phyloP scores from a whole-genome alignment of 2,329 filamentous ascomycete species.

The Exophiala sp. region DNA sequence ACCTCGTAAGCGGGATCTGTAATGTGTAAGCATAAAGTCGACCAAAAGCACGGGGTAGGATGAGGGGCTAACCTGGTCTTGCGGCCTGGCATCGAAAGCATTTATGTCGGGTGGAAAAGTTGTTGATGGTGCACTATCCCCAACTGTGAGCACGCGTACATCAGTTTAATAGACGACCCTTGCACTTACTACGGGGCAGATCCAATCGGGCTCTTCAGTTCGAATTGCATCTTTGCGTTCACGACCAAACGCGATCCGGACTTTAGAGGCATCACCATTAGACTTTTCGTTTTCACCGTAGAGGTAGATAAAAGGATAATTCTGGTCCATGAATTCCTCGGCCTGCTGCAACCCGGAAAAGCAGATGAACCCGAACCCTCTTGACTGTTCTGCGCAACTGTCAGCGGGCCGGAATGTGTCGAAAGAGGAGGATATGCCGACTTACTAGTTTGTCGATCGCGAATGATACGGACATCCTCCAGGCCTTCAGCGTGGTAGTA shows the following conservation, averaged over 20 bases:
- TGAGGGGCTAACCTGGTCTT: slow-evolving; percentile 43
- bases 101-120: slow-evolving; percentile 51
- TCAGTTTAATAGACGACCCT: background rate
- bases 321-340: slow-evolving; percentile 48
- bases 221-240: slow-evolving; percentile 48
- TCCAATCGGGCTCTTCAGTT: slow-evolving; percentile 52
- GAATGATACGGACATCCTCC: slow-evolving; percentile 53
- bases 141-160: background rate
- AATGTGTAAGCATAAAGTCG: slow-evolving; percentile 14
- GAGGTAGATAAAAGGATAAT: slow-evolving; percentile 47
- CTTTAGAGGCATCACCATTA: slow-evolving; percentile 40
- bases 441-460: slow-evolving; percentile 53
- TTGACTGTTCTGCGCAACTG: slow-evolving; percentile 44
- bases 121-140: slow-evolving; percentile 49
- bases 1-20: slow-evolving; percentile 15
- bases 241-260: slow-evolving; percentile 50
- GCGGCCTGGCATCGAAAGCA: slow-evolving; percentile 56
- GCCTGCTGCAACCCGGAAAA: slow-evolving; percentile 48
- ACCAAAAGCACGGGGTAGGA: background rate
- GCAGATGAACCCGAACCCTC: slow-evolving; percentile 52
- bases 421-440: background rate
- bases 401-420: background rate
- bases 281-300: slow-evolving; percentile 38
- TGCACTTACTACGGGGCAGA: slow-evolving; percentile 36
- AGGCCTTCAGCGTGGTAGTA: slow-evolving; percentile 48